phyloP scores from a whole-genome alignment of 2,329 filamentous ascomycete species.

The Exophiala xenobiotica region DNA sequence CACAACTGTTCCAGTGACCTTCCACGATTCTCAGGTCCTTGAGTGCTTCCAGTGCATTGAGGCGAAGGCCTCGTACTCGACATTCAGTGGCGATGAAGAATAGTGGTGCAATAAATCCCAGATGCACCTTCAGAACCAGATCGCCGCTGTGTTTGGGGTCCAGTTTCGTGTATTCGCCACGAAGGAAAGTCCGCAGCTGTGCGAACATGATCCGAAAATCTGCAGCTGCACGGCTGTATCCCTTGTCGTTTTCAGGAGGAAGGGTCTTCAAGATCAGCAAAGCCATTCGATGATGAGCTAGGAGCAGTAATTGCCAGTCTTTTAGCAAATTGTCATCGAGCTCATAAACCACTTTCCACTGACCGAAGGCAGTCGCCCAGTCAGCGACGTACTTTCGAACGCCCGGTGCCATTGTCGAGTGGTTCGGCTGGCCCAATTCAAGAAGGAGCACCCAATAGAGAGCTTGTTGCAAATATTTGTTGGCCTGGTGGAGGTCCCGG shows the following conservation, averaged over 20 bases:
- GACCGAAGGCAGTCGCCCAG: slow-evolving; percentile 18
- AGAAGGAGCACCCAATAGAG: slow-evolving; percentile 20
- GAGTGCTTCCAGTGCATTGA: slow-evolving; percentile 17
- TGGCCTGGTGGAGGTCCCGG: slow-evolving; percentile 16
- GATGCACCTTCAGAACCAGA: slow-evolving; percentile 12
- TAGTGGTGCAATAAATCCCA: slow-evolving; percentile 22
- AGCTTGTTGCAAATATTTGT: slow-evolving; percentile 16
- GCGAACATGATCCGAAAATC: slow-evolving; percentile 25
- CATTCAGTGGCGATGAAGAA: slow-evolving; percentile 23
- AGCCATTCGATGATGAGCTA: slow-evolving; percentile 22
- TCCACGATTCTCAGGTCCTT: slow-evolving; percentile 16
- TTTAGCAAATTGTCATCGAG: slow-evolving; percentile 17
- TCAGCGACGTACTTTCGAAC: slow-evolving; percentile 22
- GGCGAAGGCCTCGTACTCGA: slow-evolving; percentile 18
- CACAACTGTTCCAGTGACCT: slow-evolving; percentile 23
- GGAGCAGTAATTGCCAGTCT: slow-evolving; percentile 21
- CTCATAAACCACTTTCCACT: slow-evolving; percentile 16
- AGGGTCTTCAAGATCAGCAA: slow-evolving; percentile 18
- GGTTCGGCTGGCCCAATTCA: slow-evolving; percentile 16
- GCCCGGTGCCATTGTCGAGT: slow-evolving; percentile 14
- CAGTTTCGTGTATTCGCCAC: slow-evolving; percentile 14
- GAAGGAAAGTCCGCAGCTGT: slow-evolving; percentile 20
- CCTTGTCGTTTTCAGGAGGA: slow-evolving; percentile 19
- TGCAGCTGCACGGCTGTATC: slow-evolving; percentile 15
- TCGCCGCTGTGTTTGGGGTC: slow-evolving; percentile 9